These are phyloP conservation scores for Nicotiana benthamiana DNA, from an alignment of 257 asterid species.

Conservation along the genomic window DNA sequence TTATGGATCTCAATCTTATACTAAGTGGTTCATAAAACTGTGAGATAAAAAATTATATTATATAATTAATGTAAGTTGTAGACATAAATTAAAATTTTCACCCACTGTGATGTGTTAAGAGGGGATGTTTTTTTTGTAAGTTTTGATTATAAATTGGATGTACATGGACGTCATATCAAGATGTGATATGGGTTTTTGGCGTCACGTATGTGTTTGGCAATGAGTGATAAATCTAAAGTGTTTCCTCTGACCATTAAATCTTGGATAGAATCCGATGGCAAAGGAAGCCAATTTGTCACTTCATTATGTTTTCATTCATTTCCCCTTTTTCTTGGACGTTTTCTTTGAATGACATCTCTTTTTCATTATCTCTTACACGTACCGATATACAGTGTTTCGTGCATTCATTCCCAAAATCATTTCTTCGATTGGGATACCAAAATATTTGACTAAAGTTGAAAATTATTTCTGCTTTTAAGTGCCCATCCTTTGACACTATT, in stretches of 20 bases:
- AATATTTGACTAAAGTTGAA: not conserved
- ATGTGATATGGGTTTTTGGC: constrained; percentile 40
- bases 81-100: too few species aligned
- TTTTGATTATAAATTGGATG: not conserved
- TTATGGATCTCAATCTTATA: too few species aligned
- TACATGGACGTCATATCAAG: constrained; percentile 16
- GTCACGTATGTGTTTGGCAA: constrained; percentile 32
- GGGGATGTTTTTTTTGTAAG: constrained; percentile 7
- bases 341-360: not conserved
- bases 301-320: constrained; percentile 30
- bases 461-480: not conserved
- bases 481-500: not conserved
- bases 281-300: constrained; percentile 53
- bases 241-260: constrained; percentile 20
- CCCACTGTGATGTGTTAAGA: not conserved
- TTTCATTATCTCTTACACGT: constrained; percentile 8
- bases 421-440: not conserved
- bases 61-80: too few species aligned
- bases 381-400: constrained; percentile 17
- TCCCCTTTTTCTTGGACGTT: constrained; percentile 11
- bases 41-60: too few species aligned
- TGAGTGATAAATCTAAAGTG: constrained; percentile 16
- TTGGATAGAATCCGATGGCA: constrained; percentile 27
- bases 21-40: too few species aligned
- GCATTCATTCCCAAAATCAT: not conserved